Conservation (phyloP, 805 yeast species). For the Grigorovia humatica region DNA sequence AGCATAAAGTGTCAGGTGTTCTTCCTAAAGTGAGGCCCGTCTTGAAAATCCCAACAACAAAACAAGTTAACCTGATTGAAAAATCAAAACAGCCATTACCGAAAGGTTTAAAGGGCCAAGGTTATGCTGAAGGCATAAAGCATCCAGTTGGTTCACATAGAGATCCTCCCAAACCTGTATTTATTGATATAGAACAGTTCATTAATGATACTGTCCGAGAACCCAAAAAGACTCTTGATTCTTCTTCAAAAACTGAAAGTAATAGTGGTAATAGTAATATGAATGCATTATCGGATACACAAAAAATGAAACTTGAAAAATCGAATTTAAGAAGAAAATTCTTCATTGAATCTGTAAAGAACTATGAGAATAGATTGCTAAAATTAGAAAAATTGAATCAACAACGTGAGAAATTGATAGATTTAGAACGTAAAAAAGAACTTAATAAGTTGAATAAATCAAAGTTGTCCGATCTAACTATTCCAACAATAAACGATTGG, state of each 20-base stretch:
- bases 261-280: background rate
- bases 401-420: slow-evolving; percentile 30
- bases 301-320: slow-evolving; percentile 23
- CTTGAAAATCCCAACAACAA: slow-evolving; percentile 53
- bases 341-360: slow-evolving; percentile 49
- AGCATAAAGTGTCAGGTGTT: slow-evolving; percentile 47
- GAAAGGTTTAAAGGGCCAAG: slow-evolving; percentile 35
- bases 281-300: slow-evolving; percentile 10
- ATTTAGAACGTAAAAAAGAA: slow-evolving; percentile 28
- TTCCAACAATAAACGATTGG: slow-evolving; percentile 68
- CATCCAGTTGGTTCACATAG: slow-evolving; percentile 58
- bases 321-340: slow-evolving; percentile 65
- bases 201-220: slow-evolving; percentile 42
- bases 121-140: slow-evolving; percentile 62
- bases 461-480: slow-evolving; percentile 41
- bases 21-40: slow-evolving; percentile 71
- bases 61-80: slow-evolving; percentile 31
- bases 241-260: background rate
- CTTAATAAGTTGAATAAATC: slow-evolving; percentile 16
- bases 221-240: slow-evolving; percentile 28
- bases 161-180: slow-evolving; percentile 41
- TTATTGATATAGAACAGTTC: slow-evolving; percentile 49
- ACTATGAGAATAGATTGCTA: slow-evolving; percentile 42
- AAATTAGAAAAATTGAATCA: slow-evolving; percentile 21
- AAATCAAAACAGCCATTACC: slow-evolving; percentile 37